Evolutionary conservation across 2,329 filamentous ascomycete species (phyloP).

Genomic region (Sordariomycetes sp.): DNA sequence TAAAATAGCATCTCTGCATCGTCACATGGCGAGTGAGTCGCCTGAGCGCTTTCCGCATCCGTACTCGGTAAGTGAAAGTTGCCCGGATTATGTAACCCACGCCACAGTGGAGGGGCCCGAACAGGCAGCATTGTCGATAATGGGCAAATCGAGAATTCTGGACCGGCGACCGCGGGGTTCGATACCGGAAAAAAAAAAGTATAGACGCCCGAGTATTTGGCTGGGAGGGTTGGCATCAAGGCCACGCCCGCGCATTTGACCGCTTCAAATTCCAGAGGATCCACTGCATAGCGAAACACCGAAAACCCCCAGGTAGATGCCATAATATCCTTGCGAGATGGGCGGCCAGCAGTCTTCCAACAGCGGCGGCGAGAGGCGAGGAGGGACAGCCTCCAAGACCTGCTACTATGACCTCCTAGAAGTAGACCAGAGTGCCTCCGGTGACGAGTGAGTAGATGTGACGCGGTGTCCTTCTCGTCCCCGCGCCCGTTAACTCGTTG

Average conservation of each 20-base stretch:
- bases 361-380: constrained; percentile 16
- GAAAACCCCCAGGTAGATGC: not conserved
- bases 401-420: constrained; percentile 82
- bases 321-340: constrained; percentile 23
- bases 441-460: constrained; percentile 57
- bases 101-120: not conserved
- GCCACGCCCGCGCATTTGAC: no score
- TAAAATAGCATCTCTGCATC: not conserved
- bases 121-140: not conserved
- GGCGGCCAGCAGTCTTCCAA: constrained; percentile 45
- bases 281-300: not conserved
- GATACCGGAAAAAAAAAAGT: no score
- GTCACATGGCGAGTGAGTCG: not conserved
- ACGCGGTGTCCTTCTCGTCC: not conserved
- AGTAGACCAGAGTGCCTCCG: constrained; percentile 60
- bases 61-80: not conserved
- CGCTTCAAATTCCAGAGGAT: no score
- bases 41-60: no score
- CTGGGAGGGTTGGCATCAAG: no score
- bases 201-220: no score
- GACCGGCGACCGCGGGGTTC: no score
- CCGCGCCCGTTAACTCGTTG: constrained; percentile 26
- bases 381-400: constrained; percentile 43
- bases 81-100: not conserved
- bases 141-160: no score